Base-by-base conservation (phyloP, 2,329 filamentous ascomycete genomes). In the Didymella lethalis region DNA sequence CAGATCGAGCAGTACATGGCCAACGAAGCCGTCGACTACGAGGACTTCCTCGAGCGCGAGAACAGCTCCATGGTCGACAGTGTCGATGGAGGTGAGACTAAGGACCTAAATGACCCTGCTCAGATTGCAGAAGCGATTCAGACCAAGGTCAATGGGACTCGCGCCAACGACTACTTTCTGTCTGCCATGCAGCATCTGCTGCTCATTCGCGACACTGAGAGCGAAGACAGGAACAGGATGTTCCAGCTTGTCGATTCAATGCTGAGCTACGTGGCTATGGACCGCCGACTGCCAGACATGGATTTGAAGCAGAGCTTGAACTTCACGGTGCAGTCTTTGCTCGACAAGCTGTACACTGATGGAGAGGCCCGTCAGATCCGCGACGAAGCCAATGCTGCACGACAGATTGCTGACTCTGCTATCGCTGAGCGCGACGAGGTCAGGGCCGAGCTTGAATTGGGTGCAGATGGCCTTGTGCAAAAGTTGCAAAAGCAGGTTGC, bases 231-330 rank as follows among this genome's bases (percentile, higher is more conserved):
- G 14, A 80, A 97, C 62, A 89, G 92, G 48, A 95, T 97, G 90
- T 99, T 98, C 80, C 95, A 98, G 81, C 86, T 99, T 28, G 93
- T 98, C 28, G 95, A 99, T 78, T 90, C 92, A n/a, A 98, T 98
- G 93, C 87, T 99, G 65, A 97, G 93, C 78, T 98, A 98, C 78
- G 94, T 99, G 63, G 94, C 94, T 69, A 99, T 99, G 94, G 95
- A 99, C 78, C 87, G 95, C 73, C 86, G 95, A 64, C 79, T 98
- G 64, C 95, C 95, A 38, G 94, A 99, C 78, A 94, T 98, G 88
- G 95, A 99, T 76, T 86, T 99, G 59, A 97, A 97, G 81, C 94
- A 98, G 77, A 96, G 93, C 73, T 86, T 99, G 65, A 97, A 96
- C 77, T 98, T 98, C 72, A 97, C 94, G 0, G 95, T 99, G 10